A percentile compares a stretch with the other conserved stretches of the same genome.
Evolutionary conservation across 176 grass and related monocot genomes (phyloP).

Genomic region (Oryza coarctata): DNA sequence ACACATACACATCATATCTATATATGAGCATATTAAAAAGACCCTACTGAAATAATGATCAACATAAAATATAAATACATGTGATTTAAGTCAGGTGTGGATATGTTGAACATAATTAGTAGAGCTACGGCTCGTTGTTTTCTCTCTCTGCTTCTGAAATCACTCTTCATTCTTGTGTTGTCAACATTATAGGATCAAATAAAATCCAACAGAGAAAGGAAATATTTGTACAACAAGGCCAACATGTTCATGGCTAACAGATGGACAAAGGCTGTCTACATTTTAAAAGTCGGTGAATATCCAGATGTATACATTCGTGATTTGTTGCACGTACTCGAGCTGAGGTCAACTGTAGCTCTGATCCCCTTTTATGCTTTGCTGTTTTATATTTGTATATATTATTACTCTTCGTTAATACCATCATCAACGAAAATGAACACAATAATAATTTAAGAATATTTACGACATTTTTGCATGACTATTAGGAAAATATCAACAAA

Average conservation of each 20-base stretch:
- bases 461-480: background rate
- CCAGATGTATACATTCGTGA: background rate
- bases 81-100: too few species aligned
- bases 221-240: background rate
- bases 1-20: too few species aligned
- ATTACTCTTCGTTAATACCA: background rate
- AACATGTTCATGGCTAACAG: background rate
- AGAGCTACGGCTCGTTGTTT: too few species aligned
- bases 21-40: too few species aligned
- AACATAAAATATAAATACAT: too few species aligned
- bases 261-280: background rate
- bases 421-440: background rate
- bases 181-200: too few species aligned
- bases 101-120: too few species aligned
- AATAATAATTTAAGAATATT: background rate
- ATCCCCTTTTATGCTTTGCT: background rate
- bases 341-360: background rate
- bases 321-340: background rate
- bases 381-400: background rate
- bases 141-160: too few species aligned
- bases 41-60: too few species aligned
- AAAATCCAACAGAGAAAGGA: too few species aligned
- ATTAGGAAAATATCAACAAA: background rate
- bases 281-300: background rate
- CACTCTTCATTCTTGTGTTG: too few species aligned